These are phyloP conservation scores for Pseudohyphozyma bogoriensis DNA, from an alignment of 768 basidiomycete species.

Conservation along the genomic window DNA sequence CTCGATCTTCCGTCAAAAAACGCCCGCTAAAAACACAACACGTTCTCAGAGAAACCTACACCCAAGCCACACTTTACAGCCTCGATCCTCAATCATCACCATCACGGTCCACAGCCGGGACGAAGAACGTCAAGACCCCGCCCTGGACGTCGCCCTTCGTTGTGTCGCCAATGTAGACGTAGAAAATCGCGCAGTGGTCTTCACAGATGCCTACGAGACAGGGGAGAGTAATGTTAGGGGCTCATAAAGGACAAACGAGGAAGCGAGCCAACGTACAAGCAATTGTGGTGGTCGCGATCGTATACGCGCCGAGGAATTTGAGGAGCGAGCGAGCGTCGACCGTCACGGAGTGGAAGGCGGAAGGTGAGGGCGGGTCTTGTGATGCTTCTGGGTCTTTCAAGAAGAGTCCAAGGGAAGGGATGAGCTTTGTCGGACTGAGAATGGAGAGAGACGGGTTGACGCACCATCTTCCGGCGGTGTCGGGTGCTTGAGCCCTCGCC, in stretches of 20 bases:
- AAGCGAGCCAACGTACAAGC: slow-evolving; percentile 50
- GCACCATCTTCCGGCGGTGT: slow-evolving; percentile 34
- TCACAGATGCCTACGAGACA: slow-evolving; percentile 58
- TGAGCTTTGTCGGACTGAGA: neutral
- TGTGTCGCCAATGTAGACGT: slow-evolving; percentile 71
- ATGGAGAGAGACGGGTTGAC: slow-evolving; percentile 13
- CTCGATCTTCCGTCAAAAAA: no score
- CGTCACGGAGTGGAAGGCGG: slow-evolving; percentile 54
- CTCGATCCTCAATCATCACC: slow-evolving; percentile 26
- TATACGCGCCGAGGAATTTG: slow-evolving; percentile 69
- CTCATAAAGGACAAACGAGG: neutral
- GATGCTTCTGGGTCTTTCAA: slow-evolving; percentile 28
- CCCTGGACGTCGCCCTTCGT: slow-evolving; percentile 54
- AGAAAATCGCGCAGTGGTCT: slow-evolving; percentile 72
- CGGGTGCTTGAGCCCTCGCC: slow-evolving; percentile 63
- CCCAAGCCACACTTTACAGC: neutral
- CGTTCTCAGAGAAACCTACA: neutral
- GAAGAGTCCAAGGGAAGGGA: no score
- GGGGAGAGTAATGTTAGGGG: neutral
- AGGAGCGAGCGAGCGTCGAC: slow-evolving; percentile 64
- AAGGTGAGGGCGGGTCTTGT: slow-evolving; percentile 44
- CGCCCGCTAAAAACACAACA: no score
- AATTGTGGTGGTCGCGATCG: slow-evolving; percentile 72
- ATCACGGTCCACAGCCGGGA: slow-evolving; percentile 65
- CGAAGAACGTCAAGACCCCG: slow-evolving; percentile 78